Percentiles rank a stretch among this genome's conserved stretches.
phyloP scores from a whole-genome alignment of 1,284 basidiomycete species.

The Cryptococcus sp. region DNA sequence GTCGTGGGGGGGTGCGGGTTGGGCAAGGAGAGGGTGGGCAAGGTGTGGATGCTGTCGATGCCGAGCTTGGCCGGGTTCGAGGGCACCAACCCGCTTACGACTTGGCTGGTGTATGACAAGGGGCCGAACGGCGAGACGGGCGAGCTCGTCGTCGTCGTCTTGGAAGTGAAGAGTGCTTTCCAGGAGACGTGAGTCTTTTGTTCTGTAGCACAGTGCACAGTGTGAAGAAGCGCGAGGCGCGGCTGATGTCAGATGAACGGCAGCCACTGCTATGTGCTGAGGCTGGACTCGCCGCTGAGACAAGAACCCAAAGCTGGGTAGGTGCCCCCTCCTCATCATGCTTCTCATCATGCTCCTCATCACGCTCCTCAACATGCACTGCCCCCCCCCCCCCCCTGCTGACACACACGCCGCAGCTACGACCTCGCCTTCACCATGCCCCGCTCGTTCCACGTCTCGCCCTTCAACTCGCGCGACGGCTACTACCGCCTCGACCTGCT shows the following conservation, averaged over 20 bases:
- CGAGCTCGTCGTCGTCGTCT: slow-evolving; percentile 55
- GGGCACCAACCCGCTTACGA: slow-evolving; percentile 70
- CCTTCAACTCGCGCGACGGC: slow-evolving; percentile 71
- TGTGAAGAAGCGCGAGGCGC: no score
- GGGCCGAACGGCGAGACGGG: slow-evolving; percentile 2
- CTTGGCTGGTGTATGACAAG: slow-evolving; percentile 64
- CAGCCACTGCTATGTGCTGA: slow-evolving; percentile 30
- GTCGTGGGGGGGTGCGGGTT: slow-evolving; percentile 20
- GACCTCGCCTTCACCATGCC: slow-evolving; percentile 68
- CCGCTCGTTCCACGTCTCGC: slow-evolving; percentile 73
- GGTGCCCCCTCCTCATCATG: no score
- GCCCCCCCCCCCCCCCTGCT: background rate
- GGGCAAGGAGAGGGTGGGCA: slow-evolving; percentile 43
- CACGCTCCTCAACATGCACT: background rate
- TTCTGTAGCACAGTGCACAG: no score
- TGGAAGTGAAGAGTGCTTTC: slow-evolving; percentile 79
- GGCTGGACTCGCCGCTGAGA: slow-evolving; percentile 9
- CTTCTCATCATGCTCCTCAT: background rate
- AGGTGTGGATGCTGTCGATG: slow-evolving; percentile 72
- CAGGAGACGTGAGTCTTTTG: slow-evolving; percentile 67
- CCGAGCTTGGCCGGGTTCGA: slow-evolving; percentile 65
- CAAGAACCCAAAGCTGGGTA: slow-evolving; percentile 17
- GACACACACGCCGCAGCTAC: slow-evolving; percentile 39
- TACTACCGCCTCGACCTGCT: slow-evolving; percentile 59
- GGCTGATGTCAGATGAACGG: background rate